Evolutionary conservation across 306 rosid genomes (phyloP), one percentile per base, ranked within the genome.

Genomic region (Vicia faba): DNA sequence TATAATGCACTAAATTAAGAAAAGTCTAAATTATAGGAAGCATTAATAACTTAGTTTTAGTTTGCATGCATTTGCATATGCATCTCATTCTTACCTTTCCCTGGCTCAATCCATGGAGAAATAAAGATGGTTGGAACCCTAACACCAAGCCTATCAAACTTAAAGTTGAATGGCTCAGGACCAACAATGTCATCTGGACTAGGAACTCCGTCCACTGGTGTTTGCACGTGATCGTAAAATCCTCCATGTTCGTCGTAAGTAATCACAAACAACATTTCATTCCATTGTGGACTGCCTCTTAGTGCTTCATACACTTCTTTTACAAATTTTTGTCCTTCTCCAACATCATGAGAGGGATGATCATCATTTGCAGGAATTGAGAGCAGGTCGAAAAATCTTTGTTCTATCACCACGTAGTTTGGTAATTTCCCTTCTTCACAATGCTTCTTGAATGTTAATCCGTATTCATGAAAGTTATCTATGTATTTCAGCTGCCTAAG

Each of bases 171-270:
- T 19, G 72, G 72, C 2, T 67, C 72, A 20, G 72, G 61, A 51
- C 70, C 77, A 2, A 31, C 70, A 25, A 39, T 51, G 11, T 16
- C 77, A 62, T 72, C 70, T 38, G 70, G 70, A 13, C 55, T 50
- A 7, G 77, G 70, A 3, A 62, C 77, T 25, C 77, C 70, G 26
- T 23, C 64, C 8, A 72, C 56, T 12, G 77, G 77, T 0, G 70
- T 72, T 48, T 70, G 77, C 8, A 72, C 70, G 1, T 67, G 72
- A 67, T 67, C 62, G 41, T 35, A 67, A 38, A 67, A 67, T 2
- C 70, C 97, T 0, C 97, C 97, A 4, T 91, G 97, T 55, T 91
- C 93, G 11, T 91, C 97, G 14, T 91, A 91, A 3, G 51, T 78
- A 23, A 91, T 80, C 5, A 91, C 29, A 66, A 88, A 82, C 69